Percentiles rank a stretch among this genome's conserved stretches.
phyloP scores from a whole-genome alignment of 1,284 basidiomycete genomes.

The Papiliotrema terrestris region DNA sequence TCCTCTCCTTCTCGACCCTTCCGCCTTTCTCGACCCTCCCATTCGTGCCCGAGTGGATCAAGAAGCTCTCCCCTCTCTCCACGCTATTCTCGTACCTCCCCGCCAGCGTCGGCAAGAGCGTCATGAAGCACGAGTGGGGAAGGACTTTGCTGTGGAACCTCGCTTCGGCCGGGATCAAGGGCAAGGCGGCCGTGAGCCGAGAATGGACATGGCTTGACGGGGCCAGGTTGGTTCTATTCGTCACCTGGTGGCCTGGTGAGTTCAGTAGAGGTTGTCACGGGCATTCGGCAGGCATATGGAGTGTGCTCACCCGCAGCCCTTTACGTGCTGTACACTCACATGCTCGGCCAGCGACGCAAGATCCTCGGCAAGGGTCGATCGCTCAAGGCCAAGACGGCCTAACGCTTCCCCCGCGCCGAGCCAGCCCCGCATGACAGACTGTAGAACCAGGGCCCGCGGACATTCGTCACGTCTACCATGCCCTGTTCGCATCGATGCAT shows the following conservation, averaged over 20 bases:
- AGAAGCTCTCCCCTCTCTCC: conserved; percentile 16
- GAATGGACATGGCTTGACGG: conserved; percentile 47
- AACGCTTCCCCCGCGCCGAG: no score
- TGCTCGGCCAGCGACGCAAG: conserved; percentile 78
- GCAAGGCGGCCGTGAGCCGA: conserved; percentile 8
- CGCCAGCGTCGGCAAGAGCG: conserved; percentile 13
- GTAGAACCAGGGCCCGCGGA: no score
- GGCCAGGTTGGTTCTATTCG: conserved; percentile 64
- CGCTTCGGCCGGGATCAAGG: conserved; percentile 21
- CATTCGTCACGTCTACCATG: no score
- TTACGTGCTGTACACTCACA: conserved; percentile 84
- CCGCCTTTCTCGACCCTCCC: conserved; percentile 54
- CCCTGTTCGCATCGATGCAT: no score
- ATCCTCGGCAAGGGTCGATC: conserved; percentile 58
- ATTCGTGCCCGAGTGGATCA: conserved; percentile 18
- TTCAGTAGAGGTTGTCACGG: conserved; percentile 9
- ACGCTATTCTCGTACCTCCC: conserved; percentile 24
- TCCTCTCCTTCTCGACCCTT: conserved; percentile 74
- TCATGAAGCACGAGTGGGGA: conserved; percentile 27
- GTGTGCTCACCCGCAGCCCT: conserved; percentile 55
- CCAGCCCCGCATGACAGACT: no score
- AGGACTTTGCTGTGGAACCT: conserved; percentile 30
- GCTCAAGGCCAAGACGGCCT: conserved; percentile 25
- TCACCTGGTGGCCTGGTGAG: conserved; percentile 88
- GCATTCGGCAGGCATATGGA: not conserved